Conservation (phyloP, 2,329 filamentous ascomycete genomes). For the Ophiocordyceps australis region DNA sequence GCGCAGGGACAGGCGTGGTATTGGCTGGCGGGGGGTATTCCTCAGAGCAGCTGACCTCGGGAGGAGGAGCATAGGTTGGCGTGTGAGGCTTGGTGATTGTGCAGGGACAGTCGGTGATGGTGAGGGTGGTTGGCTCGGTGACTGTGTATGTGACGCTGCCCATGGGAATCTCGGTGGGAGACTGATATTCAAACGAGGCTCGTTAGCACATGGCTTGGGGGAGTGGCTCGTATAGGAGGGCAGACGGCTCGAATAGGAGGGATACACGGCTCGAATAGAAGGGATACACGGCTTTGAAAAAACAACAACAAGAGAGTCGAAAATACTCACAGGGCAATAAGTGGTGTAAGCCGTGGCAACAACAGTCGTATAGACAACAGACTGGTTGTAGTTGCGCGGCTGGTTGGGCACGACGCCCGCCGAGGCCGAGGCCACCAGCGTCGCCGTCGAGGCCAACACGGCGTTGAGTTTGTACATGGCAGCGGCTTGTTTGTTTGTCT, state of each 20-base stretch:
- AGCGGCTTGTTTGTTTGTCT: neutral
- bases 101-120: conserved; percentile 29
- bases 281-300: no score
- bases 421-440: no score
- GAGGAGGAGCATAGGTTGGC: no score
- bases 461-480: conserved; percentile 17
- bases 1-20: no score
- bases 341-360: conserved; percentile 16
- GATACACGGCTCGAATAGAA: no score
- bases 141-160: conserved; percentile 24
- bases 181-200: conserved; percentile 20
- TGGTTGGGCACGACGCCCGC: neutral
- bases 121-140: conserved; percentile 20
- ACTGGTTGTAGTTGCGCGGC: neutral
- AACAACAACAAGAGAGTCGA: no score
- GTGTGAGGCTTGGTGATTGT: conserved; percentile 14
- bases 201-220: conserved; percentile 17
- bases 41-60: no score
- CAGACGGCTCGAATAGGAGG: no score
- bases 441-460: conserved; percentile 7
- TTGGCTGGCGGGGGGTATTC: no score
- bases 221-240: conserved; percentile 15
- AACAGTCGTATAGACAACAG: conserved; percentile 16
- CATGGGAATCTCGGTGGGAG: conserved; percentile 15
- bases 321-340: conserved; percentile 22